Conservation (phyloP, 257 asterid genomes). For the Petunia axillaris region DNA sequence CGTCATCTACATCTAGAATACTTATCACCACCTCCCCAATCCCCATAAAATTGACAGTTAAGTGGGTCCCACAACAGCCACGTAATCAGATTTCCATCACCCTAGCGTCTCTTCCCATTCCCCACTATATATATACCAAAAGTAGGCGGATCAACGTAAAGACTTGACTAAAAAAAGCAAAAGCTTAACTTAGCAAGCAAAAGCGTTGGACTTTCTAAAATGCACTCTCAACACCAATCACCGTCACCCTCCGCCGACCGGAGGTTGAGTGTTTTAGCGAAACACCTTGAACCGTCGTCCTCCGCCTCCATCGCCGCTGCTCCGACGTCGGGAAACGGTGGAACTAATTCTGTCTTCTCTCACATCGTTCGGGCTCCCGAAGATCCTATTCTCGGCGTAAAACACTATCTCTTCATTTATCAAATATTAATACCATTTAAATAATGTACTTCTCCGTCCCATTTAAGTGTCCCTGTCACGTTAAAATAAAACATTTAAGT, state of each 20-base stretch:
- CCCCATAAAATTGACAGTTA: constrained; percentile 11
- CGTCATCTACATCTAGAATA: constrained; percentile 16
- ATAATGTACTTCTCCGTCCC: not conserved
- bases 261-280: constrained; percentile 58
- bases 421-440: no score
- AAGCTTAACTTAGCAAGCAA: constrained; percentile 29
- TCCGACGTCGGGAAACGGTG: constrained; percentile 57
- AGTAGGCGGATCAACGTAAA: not conserved
- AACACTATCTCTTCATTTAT: constrained; percentile 23
- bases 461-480: not conserved
- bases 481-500: not conserved
- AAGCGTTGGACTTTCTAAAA: constrained; percentile 33
- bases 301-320: constrained; percentile 50
- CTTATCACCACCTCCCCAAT: not conserved
- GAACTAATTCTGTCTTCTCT: constrained; percentile 56
- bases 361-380: constrained; percentile 86
- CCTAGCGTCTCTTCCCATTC: constrained; percentile 1
- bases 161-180: not conserved
- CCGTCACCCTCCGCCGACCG: constrained; percentile 58
- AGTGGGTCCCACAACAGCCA: not conserved
- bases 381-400: constrained; percentile 98
- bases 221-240: constrained; percentile 41
- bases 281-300: constrained; percentile 60
- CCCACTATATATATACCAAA: not conserved
- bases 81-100: constrained; percentile 22